Percentiles rank a stretch among this genome's conserved stretches.
Conservation (phyloP, 2,329 filamentous ascomycete genomes). For the Colletotrichum camelliae region DNA sequence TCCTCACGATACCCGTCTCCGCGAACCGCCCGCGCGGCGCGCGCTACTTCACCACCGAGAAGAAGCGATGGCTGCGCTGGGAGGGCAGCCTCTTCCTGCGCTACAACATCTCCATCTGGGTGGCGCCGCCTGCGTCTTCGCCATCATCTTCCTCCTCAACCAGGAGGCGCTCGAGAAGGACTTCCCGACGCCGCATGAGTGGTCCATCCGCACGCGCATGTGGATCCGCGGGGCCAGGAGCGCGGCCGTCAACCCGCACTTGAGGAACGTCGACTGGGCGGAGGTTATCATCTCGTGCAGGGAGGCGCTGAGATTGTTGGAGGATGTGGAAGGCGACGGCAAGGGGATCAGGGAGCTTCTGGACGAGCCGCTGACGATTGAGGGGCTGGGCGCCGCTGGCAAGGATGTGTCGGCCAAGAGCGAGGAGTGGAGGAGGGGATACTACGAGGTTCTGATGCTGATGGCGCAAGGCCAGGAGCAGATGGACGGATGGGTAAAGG, state of each 20-base stretch:
- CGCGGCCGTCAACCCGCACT: slow-evolving; percentile 59
- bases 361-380: slow-evolving; percentile 58
- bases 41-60: slow-evolving; percentile 81
- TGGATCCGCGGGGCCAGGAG: slow-evolving; percentile 69
- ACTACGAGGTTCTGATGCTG: slow-evolving; percentile 82
- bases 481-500: slow-evolving; percentile 78
- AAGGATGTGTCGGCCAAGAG: slow-evolving; percentile 77
- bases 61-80: slow-evolving; percentile 71
- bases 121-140: slow-evolving; percentile 61
- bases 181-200: slow-evolving; percentile 84
- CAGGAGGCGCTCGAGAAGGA: slow-evolving; percentile 78
- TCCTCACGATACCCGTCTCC: slow-evolving; percentile 50
- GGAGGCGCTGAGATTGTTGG: slow-evolving; percentile 68
- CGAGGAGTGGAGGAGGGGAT: slow-evolving; percentile 85
- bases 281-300: slow-evolving; percentile 65
- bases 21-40: slow-evolving; percentile 51
- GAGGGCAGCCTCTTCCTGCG: slow-evolving; percentile 74
- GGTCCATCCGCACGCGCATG: slow-evolving; percentile 74
- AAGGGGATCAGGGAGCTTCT: slow-evolving; percentile 64
- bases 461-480: slow-evolving; percentile 80
- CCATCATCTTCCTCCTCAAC: slow-evolving; percentile 69
- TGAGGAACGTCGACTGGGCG: slow-evolving; percentile 69
- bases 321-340: slow-evolving; percentile 73
- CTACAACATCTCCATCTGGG: slow-evolving; percentile 71
- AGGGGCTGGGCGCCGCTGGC: slow-evolving; percentile 56